Conservation (phyloP, 1,139 yeast genomes). For the Yamadazyma songkhlaensis region DNA sequence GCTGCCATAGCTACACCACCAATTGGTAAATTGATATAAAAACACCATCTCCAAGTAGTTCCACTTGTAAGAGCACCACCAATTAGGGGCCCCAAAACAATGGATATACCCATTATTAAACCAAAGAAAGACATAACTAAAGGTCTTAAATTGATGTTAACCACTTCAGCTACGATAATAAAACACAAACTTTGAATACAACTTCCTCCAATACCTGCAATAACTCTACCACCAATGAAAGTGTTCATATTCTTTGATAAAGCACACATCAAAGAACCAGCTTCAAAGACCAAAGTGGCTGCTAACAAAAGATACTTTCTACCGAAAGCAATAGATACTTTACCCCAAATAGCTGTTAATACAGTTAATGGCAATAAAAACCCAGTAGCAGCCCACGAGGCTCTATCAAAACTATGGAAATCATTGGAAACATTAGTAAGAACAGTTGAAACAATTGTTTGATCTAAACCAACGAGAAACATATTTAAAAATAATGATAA, state of each 20-base stretch:
- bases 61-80: slow-evolving; percentile 50
- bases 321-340: slow-evolving; percentile 45
- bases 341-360: slow-evolving; percentile 38
- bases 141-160: slow-evolving; percentile 28
- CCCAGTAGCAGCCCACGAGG: slow-evolving; percentile 63
- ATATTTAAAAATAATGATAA: slow-evolving; percentile 27
- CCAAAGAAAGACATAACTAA: slow-evolving; percentile 43
- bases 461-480: slow-evolving; percentile 39
- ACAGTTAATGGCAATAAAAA: slow-evolving; percentile 46
- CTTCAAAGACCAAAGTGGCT: slow-evolving; percentile 33
- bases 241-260: slow-evolving; percentile 31
- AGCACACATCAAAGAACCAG: slow-evolving; percentile 41
- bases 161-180: slow-evolving; percentile 28
- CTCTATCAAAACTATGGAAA: slow-evolving; percentile 45
- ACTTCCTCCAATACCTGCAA: slow-evolving; percentile 35
- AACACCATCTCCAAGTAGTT: slow-evolving; percentile 72
- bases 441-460: slow-evolving; percentile 38
- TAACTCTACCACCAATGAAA: slow-evolving; percentile 37
- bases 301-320: slow-evolving; percentile 37
- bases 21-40: slow-evolving; percentile 51
- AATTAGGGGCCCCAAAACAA: slow-evolving; percentile 54
- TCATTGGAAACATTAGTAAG: slow-evolving; percentile 36
- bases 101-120: slow-evolving; percentile 36
- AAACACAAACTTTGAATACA: slow-evolving; percentile 28
- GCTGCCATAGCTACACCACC: slow-evolving; percentile 31